phyloP scores from a whole-genome alignment of 2,329 filamentous ascomycete species.

The Mariannaea sp. region DNA sequence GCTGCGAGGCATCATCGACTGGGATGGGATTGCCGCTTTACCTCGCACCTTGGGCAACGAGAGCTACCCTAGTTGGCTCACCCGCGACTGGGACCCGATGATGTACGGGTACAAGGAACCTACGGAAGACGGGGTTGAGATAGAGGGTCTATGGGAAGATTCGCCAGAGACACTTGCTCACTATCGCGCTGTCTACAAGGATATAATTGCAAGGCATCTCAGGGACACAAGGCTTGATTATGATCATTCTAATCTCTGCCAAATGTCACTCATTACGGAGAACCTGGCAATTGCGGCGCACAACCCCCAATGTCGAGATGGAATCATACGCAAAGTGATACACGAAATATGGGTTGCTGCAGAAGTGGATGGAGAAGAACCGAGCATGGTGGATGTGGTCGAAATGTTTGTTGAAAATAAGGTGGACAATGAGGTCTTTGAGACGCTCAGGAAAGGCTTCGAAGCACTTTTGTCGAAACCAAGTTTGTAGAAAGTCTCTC shows the following conservation, averaged over 20 bases:
- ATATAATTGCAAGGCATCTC: neutral
- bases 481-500: no score
- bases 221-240: neutral
- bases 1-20: slow-evolving; percentile 22
- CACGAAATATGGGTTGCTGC: neutral
- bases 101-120: slow-evolving; percentile 23
- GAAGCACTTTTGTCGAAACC: neutral
- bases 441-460: neutral
- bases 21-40: slow-evolving; percentile 17
- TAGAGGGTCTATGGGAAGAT: slow-evolving; percentile 7
- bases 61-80: slow-evolving; percentile 21
- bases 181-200: neutral
- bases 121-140: neutral
- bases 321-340: neutral
- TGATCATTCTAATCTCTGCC: neutral
- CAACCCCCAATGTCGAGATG: neutral
- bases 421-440: neutral
- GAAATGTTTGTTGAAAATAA: neutral
- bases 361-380: neutral
- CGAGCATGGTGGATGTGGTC: neutral
- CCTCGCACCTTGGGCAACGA: slow-evolving; percentile 15
- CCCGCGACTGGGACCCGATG: slow-evolving; percentile 24
- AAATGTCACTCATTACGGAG: neutral
- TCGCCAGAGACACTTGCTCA: slow-evolving; percentile 15
- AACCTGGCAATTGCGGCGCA: neutral